phyloP scores from a whole-genome alignment of 75 land plant genomes.

The Pinus tabuliformis region DNA sequence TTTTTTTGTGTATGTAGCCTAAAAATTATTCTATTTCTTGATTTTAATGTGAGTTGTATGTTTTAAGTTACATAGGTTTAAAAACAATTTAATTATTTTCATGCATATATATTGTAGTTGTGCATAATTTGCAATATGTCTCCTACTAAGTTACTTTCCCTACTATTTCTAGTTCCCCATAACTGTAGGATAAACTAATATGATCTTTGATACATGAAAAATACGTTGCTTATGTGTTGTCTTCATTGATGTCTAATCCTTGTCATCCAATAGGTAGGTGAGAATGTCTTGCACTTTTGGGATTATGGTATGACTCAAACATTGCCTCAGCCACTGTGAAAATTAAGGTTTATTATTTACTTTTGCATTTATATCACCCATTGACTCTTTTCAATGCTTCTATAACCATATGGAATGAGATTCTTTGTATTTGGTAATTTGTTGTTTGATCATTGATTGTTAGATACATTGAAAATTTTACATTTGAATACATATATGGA shows the following conservation, averaged over 20 bases:
- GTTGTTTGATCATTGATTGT: too few relatives aligned
- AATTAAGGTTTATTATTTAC: neutral
- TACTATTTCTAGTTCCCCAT: neutral
- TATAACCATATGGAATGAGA: too few relatives aligned
- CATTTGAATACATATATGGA: neutral
- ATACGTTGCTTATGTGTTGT: neutral
- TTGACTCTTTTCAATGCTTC: too few relatives aligned
- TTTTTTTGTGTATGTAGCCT: neutral
- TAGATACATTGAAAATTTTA: too few relatives aligned
- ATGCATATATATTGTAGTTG: neutral
- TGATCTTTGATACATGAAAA: neutral
- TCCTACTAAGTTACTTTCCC: neutral
- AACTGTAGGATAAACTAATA: neutral
- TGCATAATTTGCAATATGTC: neutral
- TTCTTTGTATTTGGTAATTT: too few relatives aligned
- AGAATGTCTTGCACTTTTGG: neutral
- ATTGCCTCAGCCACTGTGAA: neutral
- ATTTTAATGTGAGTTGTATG: neutral
- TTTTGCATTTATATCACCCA: too few relatives aligned
- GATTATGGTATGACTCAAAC: slow-evolving; percentile 5
- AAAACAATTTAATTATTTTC: neutral
- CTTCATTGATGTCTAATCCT: slow-evolving; percentile 1
- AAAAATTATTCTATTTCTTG: neutral
- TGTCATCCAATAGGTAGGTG: neutral
- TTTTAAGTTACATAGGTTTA: neutral